Evolutionary conservation across 495 filamentous ascomycete species (phyloP), one percentile per base, ranked within the genome.

Genomic region (Elasticomyces elasticus): DNA sequence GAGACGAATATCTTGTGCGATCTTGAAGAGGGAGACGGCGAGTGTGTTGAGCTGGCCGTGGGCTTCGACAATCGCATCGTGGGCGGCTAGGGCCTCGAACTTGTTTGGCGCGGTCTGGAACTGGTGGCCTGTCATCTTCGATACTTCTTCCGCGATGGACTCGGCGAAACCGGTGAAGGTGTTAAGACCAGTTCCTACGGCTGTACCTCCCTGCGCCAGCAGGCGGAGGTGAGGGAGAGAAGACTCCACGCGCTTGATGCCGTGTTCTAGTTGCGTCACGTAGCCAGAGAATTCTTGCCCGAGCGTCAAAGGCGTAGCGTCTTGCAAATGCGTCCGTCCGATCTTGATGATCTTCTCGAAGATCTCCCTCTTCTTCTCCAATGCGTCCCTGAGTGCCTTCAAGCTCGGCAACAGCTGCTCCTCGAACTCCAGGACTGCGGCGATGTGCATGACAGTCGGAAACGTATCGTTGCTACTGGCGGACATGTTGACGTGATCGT

Each of bases 381-480:
- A 77, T 22, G 86, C 87, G 54, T 83, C 76, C 49, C 88, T 84
- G 41, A 98, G 80, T 64, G 77, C 84, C 71, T 78, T 82, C 51
- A 97, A 78, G 27, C 87, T 76, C 9, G 92, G 94, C 4, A 98
- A 71, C 27, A 98, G 82, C 56, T 83, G 75, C 69, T 85, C 79
- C 68, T 94, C 86, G 51, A 97, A 80, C 72, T 97, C 92, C 38
- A 98, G 74, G 26, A 96, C 89, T 52, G 91, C 91, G 50, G 92
- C 92, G 62, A 98, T 95, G 76, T 97, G 94, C 92, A 98, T 98
- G 63, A 95, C 94, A 56, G 91, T 97, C 27, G 92, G 92, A 81
- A 98, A 98, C 59, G 91, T 97, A 69, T 98, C 92, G 76, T 98
- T 98, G 56, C 94, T 97, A 48, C 89, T 95, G 58, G 92, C 92